Evolutionary conservation across 2,329 filamentous ascomycete species (phyloP), one percentile per base, ranked within the genome.

Genomic region (Bipolaris gigantea): DNA sequence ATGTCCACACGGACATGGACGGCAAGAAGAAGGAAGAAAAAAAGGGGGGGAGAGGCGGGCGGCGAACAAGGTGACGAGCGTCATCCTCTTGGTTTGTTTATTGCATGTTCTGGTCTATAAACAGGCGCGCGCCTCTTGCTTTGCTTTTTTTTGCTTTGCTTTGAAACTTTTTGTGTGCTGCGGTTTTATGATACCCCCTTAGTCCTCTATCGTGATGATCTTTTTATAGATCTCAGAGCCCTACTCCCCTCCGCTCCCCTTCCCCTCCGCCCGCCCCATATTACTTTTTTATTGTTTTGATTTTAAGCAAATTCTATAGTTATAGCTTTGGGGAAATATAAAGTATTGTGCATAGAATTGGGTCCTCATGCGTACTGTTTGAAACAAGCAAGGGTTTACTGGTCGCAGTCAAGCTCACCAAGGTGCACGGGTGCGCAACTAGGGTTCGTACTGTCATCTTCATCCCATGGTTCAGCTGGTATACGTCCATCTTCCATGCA

Each of bases 181-280:
- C 33, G n/a, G 33, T 36, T 46, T 46, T 46, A 46, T 46, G 43
- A 46, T 46, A 46, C 43, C 43, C 43, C 43, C 18, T 16, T 27
- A 11, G 25, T 32, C 18, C 13, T 46, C 13, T 39, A 21, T 7
- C 15, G 43, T 46, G 43, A 36, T 19, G 43, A 46, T 46, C 32
- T 16, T 36, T 36, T n/a, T 34, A 30, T 30, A 13, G 19, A 46
- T 36, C 43, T 27, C 33, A 30, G 33, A 21, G 10, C 19, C 9
- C 19, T n/a, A n/a, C n/a, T n/a, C n/a, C n/a, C n/a, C n/a, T n/a
- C n/a, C n/a, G n/a, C n/a, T n/a, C n/a, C n/a, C n/a, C n/a, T n/a
- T n/a, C n/a, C n/a, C n/a, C n/a, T n/a, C n/a, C n/a, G 10, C 19
- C 9, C 19, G 23, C 21, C 15, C n/a, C 15, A 13, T 11, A 16